Evolutionary conservation across 805 yeast genomes (phyloP).

Genomic region (Candida ficus): DNA sequence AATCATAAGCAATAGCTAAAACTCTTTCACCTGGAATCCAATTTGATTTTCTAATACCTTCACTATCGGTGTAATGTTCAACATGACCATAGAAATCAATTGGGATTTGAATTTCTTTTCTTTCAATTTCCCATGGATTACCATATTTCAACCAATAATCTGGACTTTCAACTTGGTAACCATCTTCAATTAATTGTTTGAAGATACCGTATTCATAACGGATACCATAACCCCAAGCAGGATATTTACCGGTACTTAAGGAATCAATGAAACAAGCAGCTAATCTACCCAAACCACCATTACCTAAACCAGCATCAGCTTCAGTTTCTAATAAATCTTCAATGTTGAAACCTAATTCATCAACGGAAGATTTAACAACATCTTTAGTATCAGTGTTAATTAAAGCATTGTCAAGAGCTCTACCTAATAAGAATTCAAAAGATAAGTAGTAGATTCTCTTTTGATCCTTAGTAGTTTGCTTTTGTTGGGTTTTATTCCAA

Average conservation of each 20-base stretch:
- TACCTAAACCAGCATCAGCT: slow-evolving; percentile 93
- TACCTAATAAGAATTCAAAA: slow-evolving; percentile 87
- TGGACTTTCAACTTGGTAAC: slow-evolving; percentile 91
- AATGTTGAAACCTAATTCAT: slow-evolving; percentile 77
- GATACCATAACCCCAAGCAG: slow-evolving; percentile 96
- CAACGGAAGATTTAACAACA: slow-evolving; percentile 47
- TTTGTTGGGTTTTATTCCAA: slow-evolving; percentile 93
- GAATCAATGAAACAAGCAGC: slow-evolving; percentile 95
- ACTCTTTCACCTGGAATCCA: slow-evolving; percentile 92
- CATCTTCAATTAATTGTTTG: slow-evolving; percentile 83
- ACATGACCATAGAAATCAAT: slow-evolving; percentile 82
- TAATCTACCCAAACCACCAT: slow-evolving; percentile 91
- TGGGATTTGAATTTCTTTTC: slow-evolving; percentile 83
- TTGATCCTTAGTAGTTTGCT: slow-evolving; percentile 75
- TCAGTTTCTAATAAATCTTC: slow-evolving; percentile 84
- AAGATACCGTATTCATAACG: slow-evolving; percentile 93
- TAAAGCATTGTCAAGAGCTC: slow-evolving; percentile 91
- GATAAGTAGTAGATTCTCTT: slow-evolving; percentile 85
- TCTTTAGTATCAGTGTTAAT: slow-evolving; percentile 71
- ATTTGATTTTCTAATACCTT: slow-evolving; percentile 53
- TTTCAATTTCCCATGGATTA: slow-evolving; percentile 91
- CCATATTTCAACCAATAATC: slow-evolving; percentile 89
- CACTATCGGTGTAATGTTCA: slow-evolving; percentile 38
- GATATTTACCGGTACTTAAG: slow-evolving; percentile 75
- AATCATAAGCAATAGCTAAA: slow-evolving; percentile 84